Base-by-base conservation (phyloP, 1,284 basidiomycete species). In the Pisolithus thermaeus region DNA sequence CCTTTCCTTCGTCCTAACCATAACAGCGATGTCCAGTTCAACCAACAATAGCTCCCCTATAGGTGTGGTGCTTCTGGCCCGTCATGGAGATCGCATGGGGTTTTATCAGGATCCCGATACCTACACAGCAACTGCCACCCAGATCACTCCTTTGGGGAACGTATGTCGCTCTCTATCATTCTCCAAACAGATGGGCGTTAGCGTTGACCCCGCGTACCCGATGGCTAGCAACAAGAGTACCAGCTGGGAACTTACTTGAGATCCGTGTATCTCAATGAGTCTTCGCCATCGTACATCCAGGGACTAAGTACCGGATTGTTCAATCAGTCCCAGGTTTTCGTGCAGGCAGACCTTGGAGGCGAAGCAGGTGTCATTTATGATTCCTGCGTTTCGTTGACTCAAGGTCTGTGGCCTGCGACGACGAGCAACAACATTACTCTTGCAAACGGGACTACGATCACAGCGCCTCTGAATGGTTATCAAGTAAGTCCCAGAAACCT, bases 131-230 rank as follows among this genome's bases (percentile, higher is more conserved):
- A 75, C 77, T 7, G 70, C 73, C 42, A 90, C 89, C 8, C 72
- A 75, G 52, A 81, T 91, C 58, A 93, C 90, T 1, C 81, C 90
- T 16, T 74, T 92, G 25, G 90, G 90, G 46, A 84, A 83, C 64
- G 85, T 87, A 58, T 49, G 72, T 59, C 45, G 32, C 47, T 25
- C 27, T 16, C 18, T 3, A 5, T 20, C 30, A 16, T 3, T 16
- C 14, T 40, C 38, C 3, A 4, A 25, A 20, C 41, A 23, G 9
- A 14, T 11, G 16, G 46, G 20, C n/a, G n/a, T 16, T 30, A 36
- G 30, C 25, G 16, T 52, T 50, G 25, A 57, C 22, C 20, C 49
- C 11, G 51, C 42, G 40, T 35, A 16, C 28, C 16, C 44, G 8
- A 18, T 23, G 20, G 4, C 16, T 54, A 58, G 55, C 58, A 54